Base-by-base conservation (phyloP, 139 green algal genomes). In the Chlamydomonas eustigma region DNA sequence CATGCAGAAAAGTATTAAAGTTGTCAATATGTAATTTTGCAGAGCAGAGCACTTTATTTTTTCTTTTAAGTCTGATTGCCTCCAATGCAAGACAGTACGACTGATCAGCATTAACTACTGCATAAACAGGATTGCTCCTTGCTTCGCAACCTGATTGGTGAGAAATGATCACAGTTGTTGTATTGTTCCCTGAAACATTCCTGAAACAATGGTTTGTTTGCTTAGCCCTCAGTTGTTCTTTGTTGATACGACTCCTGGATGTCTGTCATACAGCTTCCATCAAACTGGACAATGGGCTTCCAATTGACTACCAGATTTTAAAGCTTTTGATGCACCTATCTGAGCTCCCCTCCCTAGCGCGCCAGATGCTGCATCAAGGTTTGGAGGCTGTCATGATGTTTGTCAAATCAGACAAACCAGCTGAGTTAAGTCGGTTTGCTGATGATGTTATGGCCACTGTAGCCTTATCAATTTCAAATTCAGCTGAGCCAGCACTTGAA, bases 301-400 rank as follows among this genome's bases (percentile, higher is more conserved):
- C 79, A 22, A 75, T 78, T 1, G 83, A 84, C 8, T 78, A 70
- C 30, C 70, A 71, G 2, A 73, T 76, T 5, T 76, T 88, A 5
- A 76, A 84, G 50, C 80, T 89, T 6, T 74, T 86, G 63, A 69
- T 58, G 37, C 64, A 75, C 38, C 39, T 76, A 36, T 71, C 72
- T 22, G 39, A 28, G 2, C 50, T 52, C 24, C 72, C 78, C 2
- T 35, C 64, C 2, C 67, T 80, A 1, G 78, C 72, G 0, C 73
- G 44, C 24, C 75, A 83, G 64, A 68, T 89, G 38, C 76, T 89
- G 63, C 78, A 86, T 64, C 63, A 81, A 5, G 80, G 80, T 0
- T 73, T 76, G 1, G 64, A 80, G 69, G 63, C 72, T 39, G 36
- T 77, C 25, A 73, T 89, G 50, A 63, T 25, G 25, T 18, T 39